Evolutionary conservation across 1,284 basidiomycete genomes (phyloP).

Genomic region (Testicularia cyperi): DNA sequence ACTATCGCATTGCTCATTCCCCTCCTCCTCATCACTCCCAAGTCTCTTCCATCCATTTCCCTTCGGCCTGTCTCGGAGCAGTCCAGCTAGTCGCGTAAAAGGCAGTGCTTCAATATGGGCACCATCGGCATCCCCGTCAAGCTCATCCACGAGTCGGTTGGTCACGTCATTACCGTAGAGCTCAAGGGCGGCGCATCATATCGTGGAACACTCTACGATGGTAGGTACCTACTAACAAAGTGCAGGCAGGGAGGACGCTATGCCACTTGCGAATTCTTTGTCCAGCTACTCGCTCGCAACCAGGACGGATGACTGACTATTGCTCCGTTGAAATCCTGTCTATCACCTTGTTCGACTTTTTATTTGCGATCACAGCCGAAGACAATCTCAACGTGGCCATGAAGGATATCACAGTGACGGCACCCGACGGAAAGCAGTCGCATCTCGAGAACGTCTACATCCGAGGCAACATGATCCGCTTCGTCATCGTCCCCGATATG

Average conservation of each 20-base stretch:
- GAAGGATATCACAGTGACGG: conserved; percentile 95
- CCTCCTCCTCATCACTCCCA: no score
- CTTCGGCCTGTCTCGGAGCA: no score
- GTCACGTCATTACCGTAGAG: conserved; percentile 95
- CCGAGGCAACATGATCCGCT: conserved; percentile 83
- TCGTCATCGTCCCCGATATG: conserved; percentile 99
- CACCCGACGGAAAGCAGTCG: conserved; percentile 96
- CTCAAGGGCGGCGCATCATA: conserved; percentile 97
- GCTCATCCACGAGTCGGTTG: conserved; percentile 68
- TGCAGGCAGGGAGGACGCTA: no score
- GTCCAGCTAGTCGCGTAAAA: no score
- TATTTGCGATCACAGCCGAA: conserved; percentile 85
- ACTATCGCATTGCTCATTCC: no score
- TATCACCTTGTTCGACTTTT: no score
- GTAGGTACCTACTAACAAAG: conserved; percentile 22
- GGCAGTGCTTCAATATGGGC: conserved; percentile 45
- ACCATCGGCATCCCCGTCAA: conserved; percentile 61
- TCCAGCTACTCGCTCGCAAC: no score
- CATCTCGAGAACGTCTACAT: conserved; percentile 99
- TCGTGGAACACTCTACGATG: conserved; percentile 90
- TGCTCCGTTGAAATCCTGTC: no score
- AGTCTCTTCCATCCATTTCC: no score
- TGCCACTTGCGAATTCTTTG: no score
- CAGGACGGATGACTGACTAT: no score
- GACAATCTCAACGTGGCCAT: conserved; percentile 97